A percentile compares a stretch with the other conserved stretches of the same genome.
Conservation (phyloP, 2,329 filamentous ascomycete genomes). For the Fusarium avenaceum region DNA sequence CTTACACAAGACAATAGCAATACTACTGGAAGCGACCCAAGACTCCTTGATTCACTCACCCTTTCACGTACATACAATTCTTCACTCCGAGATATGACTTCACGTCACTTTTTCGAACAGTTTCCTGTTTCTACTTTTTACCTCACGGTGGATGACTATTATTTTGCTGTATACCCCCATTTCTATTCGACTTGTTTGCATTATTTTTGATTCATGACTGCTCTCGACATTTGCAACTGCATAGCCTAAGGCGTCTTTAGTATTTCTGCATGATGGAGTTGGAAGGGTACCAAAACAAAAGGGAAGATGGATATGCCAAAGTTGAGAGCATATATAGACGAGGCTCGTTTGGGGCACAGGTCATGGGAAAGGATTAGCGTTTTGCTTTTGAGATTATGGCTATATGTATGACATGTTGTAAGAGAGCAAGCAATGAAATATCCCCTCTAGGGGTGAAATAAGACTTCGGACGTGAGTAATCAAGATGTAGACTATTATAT, state of each 20-base stretch:
- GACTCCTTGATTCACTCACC: slow-evolving; percentile 62
- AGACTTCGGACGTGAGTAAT: too few relatives aligned
- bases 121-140: slow-evolving; percentile 17
- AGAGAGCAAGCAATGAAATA: slow-evolving; percentile 22
- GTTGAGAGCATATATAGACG: slow-evolving; percentile 13
- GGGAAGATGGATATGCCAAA: slow-evolving; percentile 1
- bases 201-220: slow-evolving; percentile 23
- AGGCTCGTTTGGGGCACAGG: slow-evolving; percentile 4
- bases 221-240: slow-evolving; percentile 39
- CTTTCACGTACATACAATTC: slow-evolving; percentile 31
- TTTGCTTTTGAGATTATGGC: slow-evolving; percentile 13
- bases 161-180: slow-evolving; percentile 46
- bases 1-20: slow-evolving; percentile 63
- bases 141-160: slow-evolving; percentile 29
- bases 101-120: slow-evolving; percentile 15
- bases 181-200: slow-evolving; percentile 19
- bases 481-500: too few relatives aligned
- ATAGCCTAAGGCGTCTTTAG: slow-evolving; percentile 48
- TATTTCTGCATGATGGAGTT: slow-evolving; percentile 45
- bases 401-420: slow-evolving; percentile 30
- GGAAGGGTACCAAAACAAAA: slow-evolving; percentile 16
- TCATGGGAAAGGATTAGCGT: slow-evolving; percentile 9
- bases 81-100: slow-evolving; percentile 22
- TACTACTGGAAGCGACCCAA: slow-evolving; percentile 77
- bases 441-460: neutral